phyloP scores from a whole-genome alignment of 352 stramenopile species.

The Phytophthora palmivora region DNA sequence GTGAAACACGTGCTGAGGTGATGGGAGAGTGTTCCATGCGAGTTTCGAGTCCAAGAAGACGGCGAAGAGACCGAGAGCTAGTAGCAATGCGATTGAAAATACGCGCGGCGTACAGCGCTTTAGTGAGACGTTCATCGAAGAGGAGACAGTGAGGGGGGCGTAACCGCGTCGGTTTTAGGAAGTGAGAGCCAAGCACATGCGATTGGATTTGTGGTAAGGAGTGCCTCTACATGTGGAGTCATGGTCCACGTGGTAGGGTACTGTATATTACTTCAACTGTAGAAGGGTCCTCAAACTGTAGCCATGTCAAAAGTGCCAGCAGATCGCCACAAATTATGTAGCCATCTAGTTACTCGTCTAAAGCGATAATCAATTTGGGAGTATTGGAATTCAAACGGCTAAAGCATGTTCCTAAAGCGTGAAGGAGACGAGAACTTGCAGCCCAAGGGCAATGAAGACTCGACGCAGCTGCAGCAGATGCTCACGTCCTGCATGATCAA shows the following conservation, averaged over 20 bases:
- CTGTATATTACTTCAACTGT: not conserved
- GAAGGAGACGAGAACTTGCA: conserved; percentile 47
- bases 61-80: conserved; percentile 14
- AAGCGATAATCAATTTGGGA: not conserved
- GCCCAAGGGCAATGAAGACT: conserved; percentile 75
- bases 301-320: too few relatives aligned
- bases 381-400: too few relatives aligned
- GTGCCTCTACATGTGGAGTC: too few relatives aligned
- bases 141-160: not conserved
- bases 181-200: conserved; percentile 8
- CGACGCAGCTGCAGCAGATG: conserved; percentile 79
- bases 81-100: conserved; percentile 12
- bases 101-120: conserved; percentile 18
- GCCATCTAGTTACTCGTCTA: conserved; percentile 9
- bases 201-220: too few relatives aligned
- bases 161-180: too few relatives aligned
- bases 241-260: too few relatives aligned
- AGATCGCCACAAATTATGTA: conserved; percentile 11
- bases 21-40: conserved; percentile 14
- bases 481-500: conserved; percentile 89
- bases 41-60: conserved; percentile 23
- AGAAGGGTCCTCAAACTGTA: too few relatives aligned
- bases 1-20: conserved; percentile 17
- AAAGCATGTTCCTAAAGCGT: conserved; percentile 73
- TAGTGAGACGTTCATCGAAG: not conserved